Conservation (phyloP, 768 basidiomycete genomes). For the Collybia nuda region DNA sequence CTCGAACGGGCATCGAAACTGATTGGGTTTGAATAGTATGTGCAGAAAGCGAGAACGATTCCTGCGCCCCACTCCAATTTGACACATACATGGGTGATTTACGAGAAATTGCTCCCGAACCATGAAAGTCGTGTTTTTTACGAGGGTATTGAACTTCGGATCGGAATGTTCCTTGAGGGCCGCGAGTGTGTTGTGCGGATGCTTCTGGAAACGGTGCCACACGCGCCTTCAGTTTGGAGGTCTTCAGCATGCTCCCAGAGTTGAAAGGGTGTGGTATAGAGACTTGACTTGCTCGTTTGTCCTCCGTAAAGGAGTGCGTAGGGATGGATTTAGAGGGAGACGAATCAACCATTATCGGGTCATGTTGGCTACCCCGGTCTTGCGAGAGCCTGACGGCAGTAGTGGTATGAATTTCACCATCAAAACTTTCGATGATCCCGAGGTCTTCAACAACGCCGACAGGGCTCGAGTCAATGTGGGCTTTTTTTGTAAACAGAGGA, state of each 20-base stretch:
- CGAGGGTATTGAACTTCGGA: slow-evolving; percentile 7
- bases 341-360: slow-evolving; percentile 45
- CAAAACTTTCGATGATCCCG: slow-evolving; percentile 10
- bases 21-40: no score
- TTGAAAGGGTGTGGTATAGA: slow-evolving; percentile 36
- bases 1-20: slow-evolving; percentile 4
- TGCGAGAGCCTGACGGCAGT: not conserved
- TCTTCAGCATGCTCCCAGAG: slow-evolving; percentile 5
- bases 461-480: no score
- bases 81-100: no score
- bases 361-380: slow-evolving; percentile 31
- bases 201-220: slow-evolving; percentile 48
- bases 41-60: no score
- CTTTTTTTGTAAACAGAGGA: slow-evolving; percentile 14
- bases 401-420: slow-evolving; percentile 1
- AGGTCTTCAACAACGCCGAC: not conserved
- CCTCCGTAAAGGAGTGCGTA: slow-evolving; percentile 31
- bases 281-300: not conserved
- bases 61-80: no score
- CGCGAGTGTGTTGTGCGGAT: slow-evolving; percentile 61
- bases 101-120: no score
- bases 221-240: slow-evolving; percentile 1
- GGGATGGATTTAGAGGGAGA: slow-evolving; percentile 23
- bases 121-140: not conserved
- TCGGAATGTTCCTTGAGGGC: slow-evolving; percentile 44